Percentiles rank a stretch among this genome's conserved stretches.
phyloP scores from a whole-genome alignment of 1,284 basidiomycete genomes.

The Thelephora terrestris region DNA sequence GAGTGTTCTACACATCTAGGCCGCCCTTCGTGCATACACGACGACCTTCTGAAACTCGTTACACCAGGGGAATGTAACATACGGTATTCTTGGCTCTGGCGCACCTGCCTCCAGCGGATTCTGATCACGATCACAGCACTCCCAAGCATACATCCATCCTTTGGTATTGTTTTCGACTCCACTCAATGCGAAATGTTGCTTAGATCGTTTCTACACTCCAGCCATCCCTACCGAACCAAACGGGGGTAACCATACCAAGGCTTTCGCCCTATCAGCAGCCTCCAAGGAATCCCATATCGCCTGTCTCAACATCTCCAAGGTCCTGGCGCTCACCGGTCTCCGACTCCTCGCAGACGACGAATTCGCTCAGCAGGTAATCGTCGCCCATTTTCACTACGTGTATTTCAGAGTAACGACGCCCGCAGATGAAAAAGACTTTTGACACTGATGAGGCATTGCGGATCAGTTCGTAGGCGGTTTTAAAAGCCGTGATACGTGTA shows the following conservation, averaged over 20 bases:
- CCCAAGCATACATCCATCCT: constrained; percentile 55
- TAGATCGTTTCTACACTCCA: constrained; percentile 17
- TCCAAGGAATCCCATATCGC: constrained; percentile 54
- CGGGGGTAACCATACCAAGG: constrained; percentile 60
- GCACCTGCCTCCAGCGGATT: background rate
- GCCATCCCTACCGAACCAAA: constrained; percentile 55
- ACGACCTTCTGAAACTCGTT: background rate
- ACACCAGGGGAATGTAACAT: constrained; percentile 54
- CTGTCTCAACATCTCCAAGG: constrained; percentile 48
- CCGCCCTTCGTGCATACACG: background rate
- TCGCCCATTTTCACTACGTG: background rate
- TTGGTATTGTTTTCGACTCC: constrained; percentile 29
- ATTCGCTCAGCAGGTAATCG: constrained; percentile 44
- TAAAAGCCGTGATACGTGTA: no score
- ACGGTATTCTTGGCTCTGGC: constrained; percentile 31
- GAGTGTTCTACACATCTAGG: background rate
- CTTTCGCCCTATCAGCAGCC: constrained; percentile 49
- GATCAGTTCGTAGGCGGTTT: no score
- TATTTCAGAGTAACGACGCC: background rate
- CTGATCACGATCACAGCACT: constrained; percentile 30
- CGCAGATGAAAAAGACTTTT: constrained; percentile 27
- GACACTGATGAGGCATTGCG: constrained; percentile 23
- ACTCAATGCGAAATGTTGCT: background rate
- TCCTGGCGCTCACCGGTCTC: constrained; percentile 49
- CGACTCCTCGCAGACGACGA: constrained; percentile 43